Base-by-base conservation (phyloP, 208 protist species). In the Acanthamoeba pearcei region DNA sequence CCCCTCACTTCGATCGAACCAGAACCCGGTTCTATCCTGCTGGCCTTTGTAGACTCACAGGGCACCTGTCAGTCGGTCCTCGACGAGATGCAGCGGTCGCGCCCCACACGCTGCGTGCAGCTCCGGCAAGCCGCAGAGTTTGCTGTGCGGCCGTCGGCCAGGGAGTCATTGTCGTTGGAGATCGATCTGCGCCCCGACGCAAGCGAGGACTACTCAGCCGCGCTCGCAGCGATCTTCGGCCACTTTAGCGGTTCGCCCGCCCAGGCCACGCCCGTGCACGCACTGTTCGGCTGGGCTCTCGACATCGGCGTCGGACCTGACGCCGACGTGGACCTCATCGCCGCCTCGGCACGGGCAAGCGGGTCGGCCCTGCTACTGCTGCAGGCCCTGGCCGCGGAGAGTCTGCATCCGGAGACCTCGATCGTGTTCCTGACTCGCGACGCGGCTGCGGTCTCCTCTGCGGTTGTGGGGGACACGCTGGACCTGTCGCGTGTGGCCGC, bases 211-310 rank as follows among this genome's bases (percentile, higher is more conserved):
- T 72, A 72, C 55, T n/a, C 13, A 6, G 62, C 55, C 27, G 86
- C 55, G 15, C 55, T 91, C 17, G 22, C 35, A 5, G n/a, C 64
- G 19, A 9, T 72, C 22, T 72, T 17, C 27, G 4, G 38, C 8
- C 86, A 72, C 57, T 72, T 22, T 27, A 5, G 29, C 2, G 27
- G n/a, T 22, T 46, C 53, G 5, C 32, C 9, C 38, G 53, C 51
- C 62, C 62, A 70, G 62, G 62, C 27, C 5, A 46, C 19, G 24
- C 86, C 29, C 42, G 29, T 91, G 19, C 86, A 57, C 13, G 24
- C 74, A 15, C 64, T 91, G 10, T 91, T 42, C 13, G 86, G 55
- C 13, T 91, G 86, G 86, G 13, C 86, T n/a, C 64, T 91, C 24
- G 86, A 91, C 29, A 62, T 42, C 76, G 42, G 9, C 0, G 80